Conservation (phyloP, 2,329 filamentous ascomycete genomes). For the Pseudogymnoascus sp. region DNA sequence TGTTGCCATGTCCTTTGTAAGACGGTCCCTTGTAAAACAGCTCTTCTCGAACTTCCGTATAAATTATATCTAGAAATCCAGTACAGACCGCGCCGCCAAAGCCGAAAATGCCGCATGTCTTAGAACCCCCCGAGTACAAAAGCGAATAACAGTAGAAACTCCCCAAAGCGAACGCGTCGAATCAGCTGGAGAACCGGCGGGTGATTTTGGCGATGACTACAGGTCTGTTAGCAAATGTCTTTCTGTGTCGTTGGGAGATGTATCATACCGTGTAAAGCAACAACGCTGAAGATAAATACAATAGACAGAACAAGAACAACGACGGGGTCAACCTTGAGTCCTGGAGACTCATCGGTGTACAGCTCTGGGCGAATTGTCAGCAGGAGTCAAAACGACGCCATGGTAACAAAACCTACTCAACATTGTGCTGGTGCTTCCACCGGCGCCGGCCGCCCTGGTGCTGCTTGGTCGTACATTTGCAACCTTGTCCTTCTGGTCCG, state of each 20-base stretch:
- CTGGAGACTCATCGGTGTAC: constrained; percentile 97
- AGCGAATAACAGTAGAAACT: constrained; percentile 5
- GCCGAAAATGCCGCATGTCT: constrained; percentile 5
- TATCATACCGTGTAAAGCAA: constrained; percentile 85
- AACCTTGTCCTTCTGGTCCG: constrained; percentile 94
- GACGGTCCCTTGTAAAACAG: neutral
- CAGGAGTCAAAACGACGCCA: neutral
- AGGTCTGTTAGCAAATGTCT: constrained; percentile 3
- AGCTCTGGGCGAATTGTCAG: constrained; percentile 48
- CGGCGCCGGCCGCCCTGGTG: constrained; percentile 87
- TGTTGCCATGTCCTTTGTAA: neutral
- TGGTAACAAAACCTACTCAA: constrained; percentile 59
- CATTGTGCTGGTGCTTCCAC: constrained; percentile 97
- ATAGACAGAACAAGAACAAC: constrained; percentile 93
- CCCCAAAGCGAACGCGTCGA: neutral
- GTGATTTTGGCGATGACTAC: constrained; percentile 93
- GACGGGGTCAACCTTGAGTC: constrained; percentile 94
- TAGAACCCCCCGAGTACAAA: constrained; percentile 7
- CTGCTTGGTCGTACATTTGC: constrained; percentile 89
- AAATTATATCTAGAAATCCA: constrained; percentile 9
- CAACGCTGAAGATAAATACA: constrained; percentile 98
- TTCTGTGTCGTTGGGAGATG: neutral
- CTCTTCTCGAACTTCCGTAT: constrained; percentile 5
- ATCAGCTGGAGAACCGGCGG: constrained; percentile 61
- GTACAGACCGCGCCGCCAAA: constrained; percentile 3